These are phyloP conservation scores for Polychaeton citri DNA, from an alignment of 2,329 filamentous ascomycete genomes.

Conservation along the genomic window DNA sequence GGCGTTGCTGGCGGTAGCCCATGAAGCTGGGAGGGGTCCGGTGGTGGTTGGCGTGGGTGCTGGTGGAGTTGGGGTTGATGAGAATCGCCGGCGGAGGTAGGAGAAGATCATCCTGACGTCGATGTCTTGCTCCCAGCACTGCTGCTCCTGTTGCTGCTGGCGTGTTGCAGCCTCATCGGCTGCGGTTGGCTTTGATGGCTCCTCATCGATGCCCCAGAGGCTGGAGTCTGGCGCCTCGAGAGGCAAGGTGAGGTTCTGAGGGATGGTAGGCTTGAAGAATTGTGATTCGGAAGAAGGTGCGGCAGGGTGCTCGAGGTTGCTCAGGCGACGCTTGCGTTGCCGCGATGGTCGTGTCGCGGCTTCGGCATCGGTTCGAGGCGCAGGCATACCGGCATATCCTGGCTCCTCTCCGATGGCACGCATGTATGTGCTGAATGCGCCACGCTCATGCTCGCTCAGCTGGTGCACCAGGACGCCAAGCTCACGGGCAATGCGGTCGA, in stretches of 20 bases:
- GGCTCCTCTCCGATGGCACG: slow-evolving; percentile 40
- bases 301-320: not conserved
- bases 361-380: slow-evolving; percentile 23
- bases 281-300: slow-evolving; percentile 8
- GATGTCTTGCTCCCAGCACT: slow-evolving; percentile 89
- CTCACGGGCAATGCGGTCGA: slow-evolving; percentile 77
- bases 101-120: slow-evolving; percentile 86
- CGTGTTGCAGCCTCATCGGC: slow-evolving; percentile 10
- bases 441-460: slow-evolving; percentile 68
- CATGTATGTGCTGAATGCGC: slow-evolving; percentile 69
- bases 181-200: slow-evolving; percentile 27
- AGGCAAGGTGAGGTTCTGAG: slow-evolving; percentile 14
- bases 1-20: slow-evolving; percentile 20
- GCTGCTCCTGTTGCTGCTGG: slow-evolving; percentile 35
- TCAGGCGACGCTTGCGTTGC: slow-evolving; percentile 1
- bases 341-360: not conserved
- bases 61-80: slow-evolving; percentile 29
- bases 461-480: slow-evolving; percentile 73
- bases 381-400: slow-evolving; percentile 66
- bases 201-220: slow-evolving; percentile 55
- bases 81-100: slow-evolving; percentile 67
- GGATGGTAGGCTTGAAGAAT: slow-evolving; percentile 18
- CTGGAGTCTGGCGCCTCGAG: slow-evolving; percentile 33
- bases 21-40: slow-evolving; percentile 18
- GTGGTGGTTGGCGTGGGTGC: slow-evolving; percentile 7